Base-by-base conservation (phyloP, 352 stramenopile genomes). In the Phytophthora palmivora region DNA sequence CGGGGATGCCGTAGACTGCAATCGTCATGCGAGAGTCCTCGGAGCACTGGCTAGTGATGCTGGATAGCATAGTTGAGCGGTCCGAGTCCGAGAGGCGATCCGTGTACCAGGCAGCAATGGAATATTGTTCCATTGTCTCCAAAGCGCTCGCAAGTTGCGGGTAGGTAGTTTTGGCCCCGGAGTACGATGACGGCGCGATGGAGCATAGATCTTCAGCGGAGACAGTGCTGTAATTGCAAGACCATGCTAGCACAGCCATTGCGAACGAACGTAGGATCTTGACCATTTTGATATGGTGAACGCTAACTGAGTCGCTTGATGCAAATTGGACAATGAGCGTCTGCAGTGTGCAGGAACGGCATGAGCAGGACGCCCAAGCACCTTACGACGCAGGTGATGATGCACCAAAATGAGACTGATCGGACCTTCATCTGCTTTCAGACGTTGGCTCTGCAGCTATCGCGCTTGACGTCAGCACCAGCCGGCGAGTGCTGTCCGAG, bases 1-100 rank as follows among this genome's bases (percentile, higher is more conserved):
- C 58, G 2, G 82, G 82, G 14, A 91, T 65, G 11, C 82, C 82
- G 52, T 91, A 91, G 37, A 91, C 77, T 2, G 84, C 78, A 41
- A 90, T 74, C 10, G 44, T 85, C 34, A 90, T 66, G 6, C 79
- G 72, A 28, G 70, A 67, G 41, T 74, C 72, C 22, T 72, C 63
- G 1, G 52, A 56, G 26, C 80, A 89, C 4, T 62, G 26, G 11
- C 30, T 59, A 3, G 81, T 77, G 16, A 89, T 54, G 15, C 45
- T 64, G 3, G 64, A 61, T 2, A 68, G 45, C 61, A 78, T 69
- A 6, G 50, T 66, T n/a, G 60, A 67, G 2, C 60, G 58, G 12
- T 70, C 66, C 19, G 64, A 50, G 14, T 65, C 42, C 10, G 52
- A 72, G 18, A 63, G 48, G 34, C 79, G 74, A 47, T 89, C 79